Conservation (phyloP, 2,329 filamentous ascomycete species). For the Aspergillus sp. region DNA sequence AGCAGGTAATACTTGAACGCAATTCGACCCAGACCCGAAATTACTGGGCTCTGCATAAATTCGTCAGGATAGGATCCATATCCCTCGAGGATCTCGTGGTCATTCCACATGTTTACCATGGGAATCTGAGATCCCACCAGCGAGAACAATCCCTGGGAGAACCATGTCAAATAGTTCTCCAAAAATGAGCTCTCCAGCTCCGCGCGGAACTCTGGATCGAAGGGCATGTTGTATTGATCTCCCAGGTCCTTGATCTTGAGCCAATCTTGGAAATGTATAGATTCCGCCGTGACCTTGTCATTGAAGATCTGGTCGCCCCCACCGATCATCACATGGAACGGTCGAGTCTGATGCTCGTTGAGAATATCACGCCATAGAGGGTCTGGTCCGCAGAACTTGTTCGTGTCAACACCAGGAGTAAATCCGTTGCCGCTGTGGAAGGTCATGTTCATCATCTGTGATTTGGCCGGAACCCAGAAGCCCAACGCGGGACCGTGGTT, state of each 20-base stretch:
- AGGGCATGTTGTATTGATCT: constrained; percentile 71
- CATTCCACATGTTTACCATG: constrained; percentile 97
- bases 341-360: constrained; percentile 80
- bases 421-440: constrained; percentile 98
- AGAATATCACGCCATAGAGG: constrained; percentile 95
- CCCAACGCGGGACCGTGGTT: constrained; percentile 81
- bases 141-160: constrained; percentile 90
- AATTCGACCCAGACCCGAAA: constrained; percentile 79
- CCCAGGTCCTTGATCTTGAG: constrained; percentile 69
- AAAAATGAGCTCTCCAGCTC: constrained; percentile 87
- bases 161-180: constrained; percentile 86
- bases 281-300: constrained; percentile 70
- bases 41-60: constrained; percentile 86
- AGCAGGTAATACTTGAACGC: constrained; percentile 99
- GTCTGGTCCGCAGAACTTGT: constrained; percentile 83
- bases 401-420: constrained; percentile 67
- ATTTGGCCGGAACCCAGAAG: constrained; percentile 87
- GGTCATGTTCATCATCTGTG: constrained; percentile 95
- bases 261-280: constrained; percentile 75
- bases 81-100: constrained; percentile 86
- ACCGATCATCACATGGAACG: constrained; percentile 97
- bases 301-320: constrained; percentile 98
- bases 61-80: constrained; percentile 88
- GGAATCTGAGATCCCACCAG: constrained; percentile 90
- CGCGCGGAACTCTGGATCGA: constrained; percentile 74